These are phyloP conservation scores for Cladophialophora yegresii DNA, from an alignment of 2,329 filamentous ascomycete genomes.

Conservation along the genomic window DNA sequence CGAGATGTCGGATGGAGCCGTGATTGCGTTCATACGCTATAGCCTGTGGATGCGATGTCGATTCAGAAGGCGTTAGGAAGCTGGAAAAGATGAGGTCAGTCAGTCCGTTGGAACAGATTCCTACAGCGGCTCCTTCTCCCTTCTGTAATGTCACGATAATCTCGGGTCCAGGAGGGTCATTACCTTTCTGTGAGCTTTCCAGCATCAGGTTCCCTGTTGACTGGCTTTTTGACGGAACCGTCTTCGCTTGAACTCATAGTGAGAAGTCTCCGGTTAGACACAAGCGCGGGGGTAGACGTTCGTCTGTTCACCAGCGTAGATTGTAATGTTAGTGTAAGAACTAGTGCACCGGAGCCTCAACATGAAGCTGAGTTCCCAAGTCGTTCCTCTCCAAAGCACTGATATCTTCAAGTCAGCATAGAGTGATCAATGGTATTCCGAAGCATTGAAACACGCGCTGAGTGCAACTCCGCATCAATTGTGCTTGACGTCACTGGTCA, in stretches of 20 bases:
- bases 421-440: too few relatives aligned
- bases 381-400: not conserved
- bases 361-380: not conserved
- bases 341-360: not conserved
- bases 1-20: conserved; percentile 52
- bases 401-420: not conserved
- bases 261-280: too few relatives aligned
- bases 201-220: conserved; percentile 40
- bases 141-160: not conserved
- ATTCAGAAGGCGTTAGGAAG: conserved; percentile 9
- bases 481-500: not conserved
- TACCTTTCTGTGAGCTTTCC: conserved; percentile 34
- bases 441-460: not conserved
- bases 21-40: conserved; percentile 59
- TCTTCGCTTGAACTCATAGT: conserved; percentile 17
- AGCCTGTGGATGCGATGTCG: not conserved
- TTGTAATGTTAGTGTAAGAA: not conserved
- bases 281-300: not conserved
- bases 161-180: too few relatives aligned
- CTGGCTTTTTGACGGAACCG: conserved; percentile 35
- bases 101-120: not conserved
- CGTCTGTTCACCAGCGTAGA: not conserved
- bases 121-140: not conserved
- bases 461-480: not conserved
- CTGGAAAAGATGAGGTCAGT: not conserved